Evolutionary conservation across 441 rosid species (phyloP), one percentile per base, ranked within the genome.

Genomic region (Euphorbia celastroides): DNA sequence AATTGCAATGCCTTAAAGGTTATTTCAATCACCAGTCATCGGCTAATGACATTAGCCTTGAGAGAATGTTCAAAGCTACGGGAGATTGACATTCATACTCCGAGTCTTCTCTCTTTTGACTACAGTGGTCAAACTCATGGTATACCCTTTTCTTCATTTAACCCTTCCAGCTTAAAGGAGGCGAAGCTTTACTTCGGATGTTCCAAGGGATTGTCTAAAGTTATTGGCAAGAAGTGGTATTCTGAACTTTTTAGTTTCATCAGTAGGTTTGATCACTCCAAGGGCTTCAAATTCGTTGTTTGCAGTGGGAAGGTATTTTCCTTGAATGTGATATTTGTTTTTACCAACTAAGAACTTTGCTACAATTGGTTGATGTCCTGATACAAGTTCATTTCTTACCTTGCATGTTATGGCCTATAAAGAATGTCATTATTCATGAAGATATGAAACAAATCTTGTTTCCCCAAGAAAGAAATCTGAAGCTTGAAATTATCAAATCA

Each of bases 51-150:
- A 22, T 66, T 78, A 32, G 54, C 56, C 31, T 60, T 80, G 46
- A 73, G 78, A 64, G 75, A 50, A 22, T 79, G 78, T 52, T 51
- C 28, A 41, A 17, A 19, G 28, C 62, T 82, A 46, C 5, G 3
- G 22, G 75, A 71, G 42, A 77, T 74, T 57, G 68, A 70, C 51
- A 72, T 77, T 28, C 65, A 72, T 52, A 28, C 75, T 51, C 81
- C 70, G 9, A 79, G 72, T 66, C 83, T 82, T 56, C 50, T 63
- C 23, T 74, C 75, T 5, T 76, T 81, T 3, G 79, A 79, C 70
- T 81, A 74, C 55, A 77, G 66, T 70, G 81, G 79, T 51, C 48
- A 60, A 19, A 19, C 54, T 48, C 22, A 48, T 0, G 3, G 38
- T n/a, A 63, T 77, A 64, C 76, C 79, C n/a, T 75, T 75, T 62